Percentiles rank a stretch among this genome's conserved stretches.
These are phyloP conservation scores for Cyclotella sp. DNA, from an alignment of 108 stramenopile species.

Conservation along the genomic window DNA sequence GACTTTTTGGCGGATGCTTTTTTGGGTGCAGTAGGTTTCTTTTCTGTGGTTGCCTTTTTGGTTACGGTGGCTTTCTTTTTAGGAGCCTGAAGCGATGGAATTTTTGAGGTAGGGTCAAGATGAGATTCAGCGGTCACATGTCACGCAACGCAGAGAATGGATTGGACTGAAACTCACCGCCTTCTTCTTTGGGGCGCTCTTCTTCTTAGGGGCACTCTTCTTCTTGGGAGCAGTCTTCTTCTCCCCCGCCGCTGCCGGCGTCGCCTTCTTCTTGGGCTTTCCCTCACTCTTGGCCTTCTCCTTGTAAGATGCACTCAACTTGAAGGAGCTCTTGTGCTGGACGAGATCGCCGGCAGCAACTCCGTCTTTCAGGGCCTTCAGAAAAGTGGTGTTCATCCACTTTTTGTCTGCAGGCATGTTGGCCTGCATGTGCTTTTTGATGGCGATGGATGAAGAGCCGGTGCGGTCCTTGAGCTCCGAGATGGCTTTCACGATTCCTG, in stretches of 20 bases:
- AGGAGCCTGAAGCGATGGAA: not conserved
- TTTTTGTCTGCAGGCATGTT: too few species aligned
- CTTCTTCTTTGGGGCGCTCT: too few species aligned
- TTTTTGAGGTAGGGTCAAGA: not conserved
- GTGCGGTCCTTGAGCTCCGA: too few species aligned
- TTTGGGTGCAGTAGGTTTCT: not conserved
- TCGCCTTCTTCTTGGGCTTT: not conserved
- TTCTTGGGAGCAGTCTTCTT: not conserved
- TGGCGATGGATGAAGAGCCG: too few species aligned
- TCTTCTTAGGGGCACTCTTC: too few species aligned
- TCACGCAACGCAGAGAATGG: not conserved
- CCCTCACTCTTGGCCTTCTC: not conserved
- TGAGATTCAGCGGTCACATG: not conserved
- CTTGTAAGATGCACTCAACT: not conserved
- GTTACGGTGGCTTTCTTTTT: slow-evolving; percentile 5
- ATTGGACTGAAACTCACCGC: not conserved
- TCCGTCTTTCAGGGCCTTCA: not conserved
- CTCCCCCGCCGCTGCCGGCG: not conserved
- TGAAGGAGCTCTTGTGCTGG: not conserved
- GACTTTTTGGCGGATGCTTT: not conserved
- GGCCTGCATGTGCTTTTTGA: too few species aligned
- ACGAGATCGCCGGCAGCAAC: not conserved
- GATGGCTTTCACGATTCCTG: too few species aligned
- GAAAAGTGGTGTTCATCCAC: slow-evolving; percentile 1
- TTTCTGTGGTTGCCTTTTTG: not conserved